Conservation (phyloP, 164 flowering plant species). For the Houttuynia cordata region DNA sequence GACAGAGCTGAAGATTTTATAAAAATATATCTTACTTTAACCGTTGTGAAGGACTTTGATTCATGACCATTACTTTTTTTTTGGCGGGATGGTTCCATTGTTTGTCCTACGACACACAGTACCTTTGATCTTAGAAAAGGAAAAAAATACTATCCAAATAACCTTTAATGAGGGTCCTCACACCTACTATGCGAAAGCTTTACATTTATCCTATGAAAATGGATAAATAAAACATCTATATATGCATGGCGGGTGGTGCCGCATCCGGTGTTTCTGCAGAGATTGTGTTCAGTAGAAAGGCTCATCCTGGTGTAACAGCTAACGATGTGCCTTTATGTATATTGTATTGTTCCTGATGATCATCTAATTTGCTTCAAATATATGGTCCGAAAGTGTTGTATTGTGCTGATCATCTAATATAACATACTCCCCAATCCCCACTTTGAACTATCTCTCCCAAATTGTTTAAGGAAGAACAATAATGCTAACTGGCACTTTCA, state of each 20-base stretch:
- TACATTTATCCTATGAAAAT: conserved; percentile 68
- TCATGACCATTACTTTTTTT: not conserved
- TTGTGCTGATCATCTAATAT: too few species aligned
- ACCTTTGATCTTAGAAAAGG: conserved; percentile 80
- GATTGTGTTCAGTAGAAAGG: conserved; percentile 85
- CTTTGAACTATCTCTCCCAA: too few species aligned
- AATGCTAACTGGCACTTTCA: too few species aligned
- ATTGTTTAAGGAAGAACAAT: too few species aligned
- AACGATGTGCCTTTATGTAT: conserved; percentile 42
- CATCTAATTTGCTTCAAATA: not conserved
- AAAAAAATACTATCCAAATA: conserved; percentile 81
- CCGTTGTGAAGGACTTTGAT: not conserved
- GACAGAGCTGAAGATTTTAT: too few species aligned
- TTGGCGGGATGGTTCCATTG: conserved; percentile 77
- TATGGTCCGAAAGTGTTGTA: not conserved
- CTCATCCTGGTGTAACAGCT: conserved; percentile 87
- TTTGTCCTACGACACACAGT: conserved; percentile 92
- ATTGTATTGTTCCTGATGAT: not conserved
- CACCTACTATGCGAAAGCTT: conserved; percentile 68
- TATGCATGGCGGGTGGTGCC: conserved; percentile 33
- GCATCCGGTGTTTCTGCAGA: conserved; percentile 55
- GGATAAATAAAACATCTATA: conserved; percentile 70
- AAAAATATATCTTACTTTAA: not conserved
- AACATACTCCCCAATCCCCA: too few species aligned
- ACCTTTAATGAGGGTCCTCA: conserved; percentile 81